Conservation (phyloP, 192 early-diverging fungal species). For the Coemansia sp. region DNA sequence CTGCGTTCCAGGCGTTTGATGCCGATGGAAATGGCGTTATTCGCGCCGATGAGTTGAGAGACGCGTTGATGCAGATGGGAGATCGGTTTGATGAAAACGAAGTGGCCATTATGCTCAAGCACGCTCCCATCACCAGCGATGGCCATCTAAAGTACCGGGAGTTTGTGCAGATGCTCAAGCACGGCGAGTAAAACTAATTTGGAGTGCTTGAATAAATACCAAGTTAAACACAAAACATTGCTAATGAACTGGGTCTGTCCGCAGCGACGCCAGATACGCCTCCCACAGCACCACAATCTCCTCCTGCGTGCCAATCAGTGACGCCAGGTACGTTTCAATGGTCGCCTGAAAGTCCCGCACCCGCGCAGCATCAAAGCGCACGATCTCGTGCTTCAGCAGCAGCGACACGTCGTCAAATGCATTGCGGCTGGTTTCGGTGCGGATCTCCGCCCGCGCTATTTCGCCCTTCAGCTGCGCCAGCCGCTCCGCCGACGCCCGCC, state of each 20-base stretch:
- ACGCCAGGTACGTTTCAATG: constrained; percentile 69
- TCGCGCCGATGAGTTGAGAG: constrained; percentile 74
- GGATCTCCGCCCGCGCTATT: constrained; percentile 48
- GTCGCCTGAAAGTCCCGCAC: constrained; percentile 77
- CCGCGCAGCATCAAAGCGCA: constrained; percentile 75
- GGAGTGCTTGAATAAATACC: neutral
- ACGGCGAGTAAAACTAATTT: constrained; percentile 56
- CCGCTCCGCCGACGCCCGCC: constrained; percentile 33
- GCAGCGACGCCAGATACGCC: constrained; percentile 44
- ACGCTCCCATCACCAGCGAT: constrained; percentile 72
- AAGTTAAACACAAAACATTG: neutral
- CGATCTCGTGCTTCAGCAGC: constrained; percentile 70
- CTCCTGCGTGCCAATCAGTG: constrained; percentile 78
- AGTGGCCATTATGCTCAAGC: constrained; percentile 93
- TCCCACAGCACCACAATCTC: constrained; percentile 65
- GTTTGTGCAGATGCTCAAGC: constrained; percentile 90
- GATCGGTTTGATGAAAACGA: constrained; percentile 92
- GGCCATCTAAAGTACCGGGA: constrained; percentile 88
- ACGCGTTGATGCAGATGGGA: constrained; percentile 91
- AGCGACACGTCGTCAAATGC: constrained; percentile 77
- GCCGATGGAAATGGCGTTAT: constrained; percentile 78
- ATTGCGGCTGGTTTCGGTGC: constrained; percentile 51
- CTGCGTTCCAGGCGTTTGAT: constrained; percentile 94
- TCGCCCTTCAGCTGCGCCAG: constrained; percentile 48
- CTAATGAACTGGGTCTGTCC: neutral